Evolutionary conservation across 2,329 filamentous ascomycete genomes (phyloP), one percentile per base, ranked within the genome.

Genomic region (Fusarium sp.): DNA sequence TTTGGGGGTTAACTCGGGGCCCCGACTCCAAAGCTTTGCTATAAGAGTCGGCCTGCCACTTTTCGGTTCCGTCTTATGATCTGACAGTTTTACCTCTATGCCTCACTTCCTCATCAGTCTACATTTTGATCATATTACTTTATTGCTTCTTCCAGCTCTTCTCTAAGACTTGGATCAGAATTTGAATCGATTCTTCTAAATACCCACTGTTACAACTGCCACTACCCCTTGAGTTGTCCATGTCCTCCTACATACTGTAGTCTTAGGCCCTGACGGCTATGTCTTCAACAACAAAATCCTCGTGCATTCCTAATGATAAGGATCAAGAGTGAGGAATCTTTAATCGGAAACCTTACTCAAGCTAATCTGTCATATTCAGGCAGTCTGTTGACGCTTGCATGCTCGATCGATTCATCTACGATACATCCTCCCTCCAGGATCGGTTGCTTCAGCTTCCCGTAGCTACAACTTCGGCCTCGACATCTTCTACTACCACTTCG

Each of bases 371-470:
- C 10, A 4, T 15, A 8, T 3, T 6, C n/a, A 66, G 62, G 22
- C 8, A 19, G 14, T 26, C 9, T 28, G 24, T 28, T 14, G 15
- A 28, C 13, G 2, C 9, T 5, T 22, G 2, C 5, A 60, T 69
- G 50, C 51, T 72, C 7, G 26, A 47, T 0, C 45, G 38, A 15
- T 72, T 62, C 26, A 51, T 72, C 24, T 49, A 69, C 9, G 62
- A 72, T 26, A 54, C 42, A 0, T 60, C 44, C 4, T 62, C 60
- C 2, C 13, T 69, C 10, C 67, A 71, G 17, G 63, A 69, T 21
- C 50, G 53, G 1, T 55, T 72, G 0, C 22, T 69, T 10, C 47
- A 57, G 19, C 5, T 14, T 5, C 7, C 34, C n/a, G 9, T 7
- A 2, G 1, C 2, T 3, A 15, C 19, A 0, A 4, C 11, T 6